Base-by-base conservation (phyloP, 129 eudicot species). In the Flaveria trinervia region DNA sequence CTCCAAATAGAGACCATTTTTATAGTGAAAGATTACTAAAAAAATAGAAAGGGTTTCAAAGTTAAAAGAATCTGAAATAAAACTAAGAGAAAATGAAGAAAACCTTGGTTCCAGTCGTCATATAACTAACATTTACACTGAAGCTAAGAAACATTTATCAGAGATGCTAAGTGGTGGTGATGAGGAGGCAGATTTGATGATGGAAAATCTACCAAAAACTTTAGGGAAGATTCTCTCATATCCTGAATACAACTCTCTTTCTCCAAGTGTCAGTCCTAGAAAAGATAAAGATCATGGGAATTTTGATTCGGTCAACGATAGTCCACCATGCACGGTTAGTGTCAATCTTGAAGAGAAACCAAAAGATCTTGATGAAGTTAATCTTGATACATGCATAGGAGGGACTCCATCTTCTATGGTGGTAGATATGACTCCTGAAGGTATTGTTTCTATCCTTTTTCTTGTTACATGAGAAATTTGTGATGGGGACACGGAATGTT, bases 81-180 rank as follows among this genome's bases (percentile, higher is more conserved):
- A 66, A 59, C 71, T 39, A 78, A 65, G 60, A 28, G 67, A 26
- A 68, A 77, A 50, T 67, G 82, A 80, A 16, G 82, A 79, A 79
- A 51, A 51, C 36, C 17, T 8, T 43, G 78, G 69, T 79, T 65
- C 68, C 7, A 52, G 79, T 20, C 49, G 43, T 65, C 83, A 66
- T 55, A 86, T 85, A 57, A 79, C 96, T 11, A 81, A 82, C 80
- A 84, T 93, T 50, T 91, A 93, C 41, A 15, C 72, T 2, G 97
- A 94, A 82, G 97, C 97, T 59, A 94, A 88, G 88, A 91, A 89
- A 75, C 99, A 94, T 86, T 84, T 94, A 49, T 87, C 88, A 25
- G 99, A 91, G 77, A 89, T 94, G 84, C 68, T 94, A 68, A 87
- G 80, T 68, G 73, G 73, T 80, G 92, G 83, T 5, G 88, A 87